phyloP scores from a whole-genome alignment of 2,329 filamentous ascomycete genomes.

The Paracoccidioides brasiliensis region DNA sequence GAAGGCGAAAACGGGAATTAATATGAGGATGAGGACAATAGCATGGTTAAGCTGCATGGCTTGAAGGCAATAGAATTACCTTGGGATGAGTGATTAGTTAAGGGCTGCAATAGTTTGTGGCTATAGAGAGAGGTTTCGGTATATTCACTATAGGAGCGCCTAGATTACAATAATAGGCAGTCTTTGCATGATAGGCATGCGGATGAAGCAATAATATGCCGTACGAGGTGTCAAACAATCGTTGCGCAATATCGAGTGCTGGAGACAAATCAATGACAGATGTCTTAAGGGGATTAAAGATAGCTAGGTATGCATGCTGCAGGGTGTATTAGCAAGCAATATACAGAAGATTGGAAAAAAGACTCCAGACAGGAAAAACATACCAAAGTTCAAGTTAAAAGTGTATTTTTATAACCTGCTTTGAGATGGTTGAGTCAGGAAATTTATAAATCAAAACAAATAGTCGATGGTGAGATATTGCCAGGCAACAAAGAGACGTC shows the following conservation, averaged over 20 bases:
- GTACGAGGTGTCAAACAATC: background rate
- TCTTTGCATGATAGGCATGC: background rate
- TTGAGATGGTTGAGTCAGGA: background rate
- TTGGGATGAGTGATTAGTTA: background rate
- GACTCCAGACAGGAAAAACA: background rate
- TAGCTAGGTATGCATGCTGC: background rate
- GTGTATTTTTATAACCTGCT: background rate
- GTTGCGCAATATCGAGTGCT: background rate
- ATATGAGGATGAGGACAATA: constrained; percentile 16
- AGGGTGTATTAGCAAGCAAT: background rate
- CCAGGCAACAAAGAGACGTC: background rate
- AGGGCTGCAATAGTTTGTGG: background rate
- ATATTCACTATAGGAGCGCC: too few relatives aligned
- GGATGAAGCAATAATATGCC: background rate
- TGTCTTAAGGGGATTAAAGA: background rate
- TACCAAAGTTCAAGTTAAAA: background rate
- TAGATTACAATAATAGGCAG: background rate
- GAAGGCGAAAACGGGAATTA: constrained; percentile 13
- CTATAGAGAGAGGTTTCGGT: background rate
- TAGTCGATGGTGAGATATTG: background rate
- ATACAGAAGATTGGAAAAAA: background rate
- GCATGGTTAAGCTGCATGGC: constrained; percentile 14
- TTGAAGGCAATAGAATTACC: background rate
- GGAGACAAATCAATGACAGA: background rate
- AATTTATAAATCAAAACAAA: background rate